These are phyloP conservation scores for Phylloporus arenicola DNA, from an alignment of 768 basidiomycete species.

Conservation along the genomic window DNA sequence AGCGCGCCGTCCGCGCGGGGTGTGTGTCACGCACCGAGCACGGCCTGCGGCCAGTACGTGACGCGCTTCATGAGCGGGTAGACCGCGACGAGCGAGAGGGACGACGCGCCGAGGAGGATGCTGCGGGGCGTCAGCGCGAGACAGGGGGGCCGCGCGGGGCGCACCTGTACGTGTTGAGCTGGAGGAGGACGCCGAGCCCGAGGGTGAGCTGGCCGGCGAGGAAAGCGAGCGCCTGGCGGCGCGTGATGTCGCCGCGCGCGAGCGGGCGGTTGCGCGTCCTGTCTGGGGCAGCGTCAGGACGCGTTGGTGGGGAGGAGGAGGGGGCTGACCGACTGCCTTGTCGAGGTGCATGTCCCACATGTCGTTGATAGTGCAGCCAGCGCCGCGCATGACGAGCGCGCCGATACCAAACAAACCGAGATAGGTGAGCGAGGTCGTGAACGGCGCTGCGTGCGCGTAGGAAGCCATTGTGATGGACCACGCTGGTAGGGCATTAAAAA, in stretches of 20 bases:
- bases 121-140: slow-evolving; percentile 34
- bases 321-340: slow-evolving; percentile 71
- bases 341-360: slow-evolving; percentile 96
- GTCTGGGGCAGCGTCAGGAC: slow-evolving; percentile 37
- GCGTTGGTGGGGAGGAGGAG: background rate
- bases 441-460: slow-evolving; percentile 67
- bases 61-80: slow-evolving; percentile 98
- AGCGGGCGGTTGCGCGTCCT: slow-evolving; percentile 87
- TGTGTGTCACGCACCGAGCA: slow-evolving; percentile 60
- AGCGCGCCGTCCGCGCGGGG: background rate
- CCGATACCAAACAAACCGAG: slow-evolving; percentile 82
- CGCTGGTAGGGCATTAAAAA: slow-evolving; percentile 41
- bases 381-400: slow-evolving; percentile 93
- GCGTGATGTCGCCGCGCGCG: slow-evolving; percentile 75
- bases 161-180: slow-evolving; percentile 94
- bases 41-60: slow-evolving; percentile 95
- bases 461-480: slow-evolving; percentile 99
- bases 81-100: slow-evolving; percentile 76
- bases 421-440: slow-evolving; percentile 66
- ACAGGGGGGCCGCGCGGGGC: background rate
- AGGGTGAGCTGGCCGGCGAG: slow-evolving; percentile 75
- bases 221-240: slow-evolving; percentile 71
- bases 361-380: slow-evolving; percentile 98
- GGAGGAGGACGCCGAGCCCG: slow-evolving; percentile 81
- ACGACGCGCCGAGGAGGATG: slow-evolving; percentile 88